Base-by-base conservation (phyloP, 2,329 filamentous ascomycete species). In the Pseudopithomyces chartarum region DNA sequence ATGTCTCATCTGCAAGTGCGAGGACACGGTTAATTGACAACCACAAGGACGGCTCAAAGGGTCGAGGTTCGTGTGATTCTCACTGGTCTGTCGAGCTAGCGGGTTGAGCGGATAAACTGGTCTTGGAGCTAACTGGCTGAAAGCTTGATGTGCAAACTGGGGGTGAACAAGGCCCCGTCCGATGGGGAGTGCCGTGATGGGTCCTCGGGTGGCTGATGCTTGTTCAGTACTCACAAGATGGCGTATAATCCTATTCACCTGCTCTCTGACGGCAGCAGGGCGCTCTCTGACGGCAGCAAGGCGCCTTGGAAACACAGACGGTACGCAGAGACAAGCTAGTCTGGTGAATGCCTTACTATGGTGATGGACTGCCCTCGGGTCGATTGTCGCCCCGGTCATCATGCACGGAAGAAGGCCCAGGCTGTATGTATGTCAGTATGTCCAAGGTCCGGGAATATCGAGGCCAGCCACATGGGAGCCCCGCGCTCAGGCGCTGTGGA, bases 71-170 rank as follows among this genome's bases (percentile, higher is more conserved):
- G 29, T 13, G 39, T 22, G 36, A 43, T 48, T 23, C 55, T 57
- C 40, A 60, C 49, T 59, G 58, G 59, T 23, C 48, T 26, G 56
- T 12, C 50, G 19, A n/a, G 43, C 32, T 52, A 46, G 33, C 33
- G 40, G 20, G 52, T n/a, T 47, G 47, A 20, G 44, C 59, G 63
- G 63, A 50, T 66, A 64, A 66, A 66, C 57, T 55, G 44, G 23
- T 19, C 40, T 52, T 53, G 50, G 59, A 64, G 59, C 56, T 61
- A 39, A 56, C 44, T 65, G 56, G 59, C 33, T 42, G 43, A 53
- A 46, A 49, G 45, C 36, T 54, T 53, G 49, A 48, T 43, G 46
- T 6, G 22, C 52, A 22, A 45, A 44, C 49, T 33, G 46, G 52
- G 34, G 51, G 42, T 23, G 20, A 49, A 19, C 39, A 44, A 20